phyloP scores from a whole-genome alignment of 2,329 filamentous ascomycete genomes.

The Arthrobotrys conoides region DNA sequence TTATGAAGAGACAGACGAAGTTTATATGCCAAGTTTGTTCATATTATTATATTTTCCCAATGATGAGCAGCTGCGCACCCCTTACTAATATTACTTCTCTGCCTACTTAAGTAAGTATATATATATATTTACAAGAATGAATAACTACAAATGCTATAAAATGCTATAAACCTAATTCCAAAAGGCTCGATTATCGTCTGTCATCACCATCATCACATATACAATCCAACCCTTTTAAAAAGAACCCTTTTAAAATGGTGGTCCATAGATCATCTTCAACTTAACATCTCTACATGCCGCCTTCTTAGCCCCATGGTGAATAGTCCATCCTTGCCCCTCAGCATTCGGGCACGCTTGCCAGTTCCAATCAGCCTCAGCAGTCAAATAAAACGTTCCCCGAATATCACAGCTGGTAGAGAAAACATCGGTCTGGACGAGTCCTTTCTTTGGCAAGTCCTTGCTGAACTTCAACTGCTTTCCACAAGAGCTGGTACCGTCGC shows the following conservation, averaged over 20 bases:
- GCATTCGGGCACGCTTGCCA: constrained; percentile 47
- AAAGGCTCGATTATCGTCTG: not conserved
- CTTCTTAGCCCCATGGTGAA: constrained; percentile 33
- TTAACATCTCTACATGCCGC: constrained; percentile 48
- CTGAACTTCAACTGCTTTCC: constrained; percentile 52
- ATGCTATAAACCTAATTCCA: not conserved
- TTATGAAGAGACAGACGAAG: not conserved
- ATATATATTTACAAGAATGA: not conserved
- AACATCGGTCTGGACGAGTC: constrained; percentile 30
- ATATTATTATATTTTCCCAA: not conserved
- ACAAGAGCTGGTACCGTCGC: not conserved
- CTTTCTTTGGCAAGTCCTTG: constrained; percentile 33
- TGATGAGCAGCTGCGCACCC: not conserved
- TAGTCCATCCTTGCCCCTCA: constrained; percentile 31
- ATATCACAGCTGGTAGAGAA: constrained; percentile 58
- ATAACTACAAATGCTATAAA: not conserved
- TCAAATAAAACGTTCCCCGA: constrained; percentile 43
- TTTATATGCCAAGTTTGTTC: not conserved
- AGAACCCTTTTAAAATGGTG: constrained; percentile 26
- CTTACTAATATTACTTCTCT: not conserved
- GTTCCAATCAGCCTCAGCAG: constrained; percentile 40
- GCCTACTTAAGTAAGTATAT: too few relatives aligned
- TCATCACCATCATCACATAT: not conserved
- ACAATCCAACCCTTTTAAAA: too few relatives aligned
- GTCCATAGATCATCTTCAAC: constrained; percentile 58